These are phyloP conservation scores for Phytophthora citrophthora DNA, from an alignment of 352 stramenopile genomes.

Conservation along the genomic window DNA sequence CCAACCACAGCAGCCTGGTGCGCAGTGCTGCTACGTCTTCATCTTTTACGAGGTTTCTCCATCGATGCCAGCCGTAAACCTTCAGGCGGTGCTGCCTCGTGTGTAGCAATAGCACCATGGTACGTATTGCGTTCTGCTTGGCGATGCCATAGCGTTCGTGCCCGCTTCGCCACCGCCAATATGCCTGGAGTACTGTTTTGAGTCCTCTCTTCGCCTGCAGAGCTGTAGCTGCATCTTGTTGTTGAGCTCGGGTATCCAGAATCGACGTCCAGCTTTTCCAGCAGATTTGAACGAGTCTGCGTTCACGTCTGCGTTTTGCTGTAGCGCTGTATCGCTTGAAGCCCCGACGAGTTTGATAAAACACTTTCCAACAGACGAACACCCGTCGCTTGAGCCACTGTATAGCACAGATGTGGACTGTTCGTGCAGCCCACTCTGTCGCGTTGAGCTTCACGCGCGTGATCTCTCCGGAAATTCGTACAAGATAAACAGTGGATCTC, in stretches of 20 bases:
- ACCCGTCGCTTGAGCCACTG: slow-evolving; percentile 22
- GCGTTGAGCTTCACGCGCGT: slow-evolving; percentile 9
- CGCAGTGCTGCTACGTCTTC: slow-evolving; percentile 8
- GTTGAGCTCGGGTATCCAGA: slow-evolving; percentile 3
- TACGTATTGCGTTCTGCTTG: slow-evolving; percentile 16
- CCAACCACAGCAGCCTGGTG: slow-evolving; percentile 11
- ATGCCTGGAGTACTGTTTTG: slow-evolving; percentile 13
- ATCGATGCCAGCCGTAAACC: slow-evolving; percentile 16
- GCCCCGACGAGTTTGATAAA: not conserved
- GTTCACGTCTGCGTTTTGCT: slow-evolving; percentile 4
- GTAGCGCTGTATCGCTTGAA: slow-evolving; percentile 2
- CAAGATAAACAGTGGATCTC: not conserved
- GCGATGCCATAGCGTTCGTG: not conserved
- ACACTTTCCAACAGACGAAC: slow-evolving; percentile 16
- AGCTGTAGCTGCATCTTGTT: not conserved
- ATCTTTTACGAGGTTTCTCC: slow-evolving; percentile 8
- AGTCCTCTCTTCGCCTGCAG: not conserved
- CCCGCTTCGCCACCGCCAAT: slow-evolving; percentile 16
- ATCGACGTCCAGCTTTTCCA: slow-evolving; percentile 20
- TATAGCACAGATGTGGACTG: slow-evolving; percentile 8
- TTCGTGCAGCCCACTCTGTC: slow-evolving; percentile 18
- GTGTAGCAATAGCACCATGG: slow-evolving; percentile 6
- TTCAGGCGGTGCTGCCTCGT: slow-evolving; percentile 11
- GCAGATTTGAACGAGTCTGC: slow-evolving; percentile 8
- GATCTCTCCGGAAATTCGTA: not conserved